Evolutionary conservation across 2,329 filamentous ascomycete genomes (phyloP), one percentile per base, ranked within the genome.

Genomic region (Penicillium freii): DNA sequence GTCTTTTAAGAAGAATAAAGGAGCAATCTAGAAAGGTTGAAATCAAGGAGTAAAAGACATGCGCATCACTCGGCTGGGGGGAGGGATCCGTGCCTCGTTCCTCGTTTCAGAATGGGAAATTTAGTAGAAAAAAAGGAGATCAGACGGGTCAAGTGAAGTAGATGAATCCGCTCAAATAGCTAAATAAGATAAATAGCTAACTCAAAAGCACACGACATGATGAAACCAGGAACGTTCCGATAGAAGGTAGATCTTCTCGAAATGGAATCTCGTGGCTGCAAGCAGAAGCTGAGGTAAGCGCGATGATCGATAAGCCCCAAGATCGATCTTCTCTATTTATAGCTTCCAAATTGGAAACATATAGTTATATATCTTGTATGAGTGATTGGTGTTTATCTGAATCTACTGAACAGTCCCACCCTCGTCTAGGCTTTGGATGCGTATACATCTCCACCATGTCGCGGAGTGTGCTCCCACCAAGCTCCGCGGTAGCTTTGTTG

Each of bases 11-110:
- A 39, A 39, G 25, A 56, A 25, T 10, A 49, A 39, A 39, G 11
- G 29, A 52, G 44, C 17, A 51, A 52, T 50, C 29, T 50, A 47
- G 49, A 52, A 42, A 44, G 17, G 15, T 48, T 58, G 48, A 55
- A 57, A 58, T 47, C n/a, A 51, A 52, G 49, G 36, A 59, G 56
- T 42, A 50, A 51, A 39, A 47, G 13, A 48, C 21, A 61, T 66
- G 49, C 48, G 55, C 51, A 52, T 57, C 53, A 54, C 40, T 60
- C 56, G 60, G 61, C 49, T 47, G 54, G 62, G 65, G 58, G 65
- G 61, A 63, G 58, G 62, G 69, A 73, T 69, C 67, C 65, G 69
- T 72, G 70, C 66, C 68, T 60, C 57, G 70, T 73, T 72, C 66
- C 68, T 60, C 57, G 70, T 73, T 72, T 74, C 70, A 73, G 66